Percentiles rank a stretch among this genome's conserved stretches.
Evolutionary conservation across 768 basidiomycete species (phyloP).

Genomic region (Mycena polygramma): DNA sequence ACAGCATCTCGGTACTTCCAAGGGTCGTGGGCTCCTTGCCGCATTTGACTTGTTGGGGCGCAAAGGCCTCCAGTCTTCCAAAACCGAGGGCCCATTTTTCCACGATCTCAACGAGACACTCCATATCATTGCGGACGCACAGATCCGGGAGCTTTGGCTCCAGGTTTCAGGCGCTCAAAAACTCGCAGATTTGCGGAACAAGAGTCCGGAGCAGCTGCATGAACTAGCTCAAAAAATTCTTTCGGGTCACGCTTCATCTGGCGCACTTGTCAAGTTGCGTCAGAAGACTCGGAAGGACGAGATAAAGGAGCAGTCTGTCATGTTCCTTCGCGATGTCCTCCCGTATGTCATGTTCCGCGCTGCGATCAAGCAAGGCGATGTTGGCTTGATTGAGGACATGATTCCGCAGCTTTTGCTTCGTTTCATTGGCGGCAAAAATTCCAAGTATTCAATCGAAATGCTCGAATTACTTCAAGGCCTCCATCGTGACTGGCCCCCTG

Average conservation of each 20-base stretch:
- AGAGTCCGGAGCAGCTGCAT: constrained; percentile 43
- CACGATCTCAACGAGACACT: constrained; percentile 53
- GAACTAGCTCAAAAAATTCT: constrained; percentile 46
- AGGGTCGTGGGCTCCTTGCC: constrained; percentile 43
- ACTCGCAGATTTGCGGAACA: constrained; percentile 42
- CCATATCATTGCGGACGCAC: constrained; percentile 52
- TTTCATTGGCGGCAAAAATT: neutral
- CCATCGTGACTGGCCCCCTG: neutral
- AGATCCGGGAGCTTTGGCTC: constrained; percentile 51
- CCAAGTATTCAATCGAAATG: neutral
- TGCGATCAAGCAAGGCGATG: neutral
- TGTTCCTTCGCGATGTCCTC: neutral
- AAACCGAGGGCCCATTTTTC: constrained; percentile 49
- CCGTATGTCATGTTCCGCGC: neutral
- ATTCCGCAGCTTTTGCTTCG: neutral
- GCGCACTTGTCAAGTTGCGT: no score
- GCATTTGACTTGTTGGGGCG: constrained; percentile 48
- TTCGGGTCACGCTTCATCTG: constrained; percentile 45
- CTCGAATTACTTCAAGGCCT: neutral
- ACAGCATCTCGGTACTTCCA: constrained; percentile 53
- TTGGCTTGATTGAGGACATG: neutral
- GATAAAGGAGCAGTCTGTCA: neutral
- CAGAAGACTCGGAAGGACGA: no score
- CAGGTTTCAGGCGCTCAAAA: constrained; percentile 39
- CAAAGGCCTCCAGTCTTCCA: constrained; percentile 43